Evolutionary conservation across 1,139 yeast species (phyloP).

Genomic region (Casaregolazyma lundiana): DNA sequence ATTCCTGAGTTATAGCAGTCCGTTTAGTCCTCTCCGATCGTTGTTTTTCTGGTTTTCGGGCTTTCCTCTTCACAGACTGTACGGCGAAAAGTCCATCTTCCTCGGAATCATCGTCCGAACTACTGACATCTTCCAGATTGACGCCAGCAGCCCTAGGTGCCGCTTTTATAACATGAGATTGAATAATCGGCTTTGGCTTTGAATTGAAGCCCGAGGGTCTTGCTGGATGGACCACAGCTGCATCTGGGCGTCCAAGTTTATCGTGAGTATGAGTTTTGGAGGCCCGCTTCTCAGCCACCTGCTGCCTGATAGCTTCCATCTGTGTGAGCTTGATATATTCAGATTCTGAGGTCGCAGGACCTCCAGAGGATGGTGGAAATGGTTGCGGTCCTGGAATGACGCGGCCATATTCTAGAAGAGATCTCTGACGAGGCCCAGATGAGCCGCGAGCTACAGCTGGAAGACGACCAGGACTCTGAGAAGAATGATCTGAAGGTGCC

Average conservation of each 20-base stretch:
- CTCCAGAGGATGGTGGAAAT: conserved; percentile 1
- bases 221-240: conserved; percentile 48
- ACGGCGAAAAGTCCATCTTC: conserved; percentile 12
- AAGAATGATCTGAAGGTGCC: not conserved
- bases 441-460: not conserved
- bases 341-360: conserved; percentile 14
- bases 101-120: conserved; percentile 10
- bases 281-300: conserved; percentile 17
- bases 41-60: not conserved
- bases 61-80: conserved; percentile 1
- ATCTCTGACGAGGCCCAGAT: conserved; percentile 18
- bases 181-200: conserved; percentile 11
- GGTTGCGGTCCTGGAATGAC: conserved; percentile 9
- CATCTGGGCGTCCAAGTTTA: conserved; percentile 5
- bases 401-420: conserved; percentile 21
- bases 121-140: conserved; percentile 2
- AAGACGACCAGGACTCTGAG: not conserved
- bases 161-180: not conserved
- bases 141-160: not conserved
- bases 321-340: conserved; percentile 22
- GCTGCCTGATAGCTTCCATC: conserved; percentile 28
- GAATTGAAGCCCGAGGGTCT: conserved; percentile 80
- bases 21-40: not conserved
- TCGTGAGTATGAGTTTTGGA: conserved; percentile 13
- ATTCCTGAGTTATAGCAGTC: not conserved